These are phyloP conservation scores for Parafenestella ontariensis DNA, from an alignment of 2,329 filamentous ascomycete species.

Conservation along the genomic window DNA sequence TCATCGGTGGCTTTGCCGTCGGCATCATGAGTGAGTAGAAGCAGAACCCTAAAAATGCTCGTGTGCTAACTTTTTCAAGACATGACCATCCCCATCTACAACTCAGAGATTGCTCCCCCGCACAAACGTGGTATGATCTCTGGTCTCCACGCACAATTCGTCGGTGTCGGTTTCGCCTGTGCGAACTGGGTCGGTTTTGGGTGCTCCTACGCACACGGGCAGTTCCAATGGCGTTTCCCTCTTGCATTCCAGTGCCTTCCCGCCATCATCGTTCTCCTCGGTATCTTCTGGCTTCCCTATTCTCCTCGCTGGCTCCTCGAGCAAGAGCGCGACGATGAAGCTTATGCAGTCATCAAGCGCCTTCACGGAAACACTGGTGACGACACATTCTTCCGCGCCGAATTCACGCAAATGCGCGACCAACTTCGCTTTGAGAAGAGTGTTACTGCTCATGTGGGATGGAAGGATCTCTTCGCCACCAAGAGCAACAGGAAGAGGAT, in stretches of 20 bases:
- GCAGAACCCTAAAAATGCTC: neutral
- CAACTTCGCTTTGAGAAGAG: conserved; percentile 13
- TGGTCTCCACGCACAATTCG: conserved; percentile 1
- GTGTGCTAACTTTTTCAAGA: conserved; percentile 51
- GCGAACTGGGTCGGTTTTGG: conserved; percentile 52
- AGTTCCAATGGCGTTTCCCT: conserved; percentile 46
- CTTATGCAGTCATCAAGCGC: conserved; percentile 1
- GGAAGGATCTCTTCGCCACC: conserved; percentile 9
- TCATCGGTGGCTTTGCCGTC: conserved; percentile 59
- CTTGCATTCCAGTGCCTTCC: conserved; percentile 55
- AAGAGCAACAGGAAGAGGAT: conserved; percentile 44
- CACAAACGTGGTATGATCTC: conserved; percentile 57
- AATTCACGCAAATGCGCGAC: conserved; percentile 16
- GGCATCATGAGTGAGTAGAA: conserved; percentile 19
- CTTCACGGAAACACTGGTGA: conserved; percentile 8
- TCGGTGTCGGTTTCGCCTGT: conserved; percentile 50
- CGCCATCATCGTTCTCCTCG: conserved; percentile 50
- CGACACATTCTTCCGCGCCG: conserved; percentile 11
- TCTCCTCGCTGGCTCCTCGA: conserved; percentile 67
- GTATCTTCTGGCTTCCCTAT: conserved; percentile 63
- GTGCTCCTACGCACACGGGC: conserved; percentile 33
- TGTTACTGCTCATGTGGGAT: neutral
- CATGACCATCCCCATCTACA: conserved; percentile 57
- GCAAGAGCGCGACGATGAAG: conserved; percentile 61
- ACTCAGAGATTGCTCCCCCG: conserved; percentile 67